Evolutionary conservation across 2,329 filamentous ascomycete species (phyloP), one percentile per base, ranked within the genome.

Genomic region (Colletotrichum brevisporum): DNA sequence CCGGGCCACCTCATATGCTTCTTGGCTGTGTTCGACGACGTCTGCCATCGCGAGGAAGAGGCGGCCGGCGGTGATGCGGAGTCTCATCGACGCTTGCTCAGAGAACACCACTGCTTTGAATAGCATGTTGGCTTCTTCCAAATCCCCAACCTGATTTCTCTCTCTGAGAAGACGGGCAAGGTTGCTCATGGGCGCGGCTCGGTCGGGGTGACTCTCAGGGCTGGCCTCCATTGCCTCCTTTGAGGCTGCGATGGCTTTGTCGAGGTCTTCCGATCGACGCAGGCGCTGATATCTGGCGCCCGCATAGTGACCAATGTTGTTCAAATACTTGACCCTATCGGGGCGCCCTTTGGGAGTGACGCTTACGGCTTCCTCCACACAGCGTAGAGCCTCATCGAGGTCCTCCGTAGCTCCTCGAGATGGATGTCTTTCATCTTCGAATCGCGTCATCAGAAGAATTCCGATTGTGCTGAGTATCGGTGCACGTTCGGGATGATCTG

Each of bases 311-410:
- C 51, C 45, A 52, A 31, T 12, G 50, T 52, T 52, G 12, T 56
- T 50, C n/a, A 67, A 13, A 24, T 50, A 41, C 16, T 6, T 41
- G 6, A 27, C 18, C 45, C 50, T 39, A 48, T 41, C 36, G 55
- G 62, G 16, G 31, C 41, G 39, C 43, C 50, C 43, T 67, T 51
- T 53, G 31, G 59, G 53, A 3, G 53, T 56, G 36, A 36, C 53
- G 1, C 16, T 3, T 3, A 56, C 31, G 13, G 53, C 53, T 13
- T 56, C 16, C 5, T 15, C 43, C 9, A n/a, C 12, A 8, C n/a
- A 15, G 12, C 4, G 5, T 24, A 56, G 15, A 4, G 53, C 53
- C n/a, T 56, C 53, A 13, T 56, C 53, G 5, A 56, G 16, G 24
- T 56, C 53, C 36, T 26, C 53, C 18, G 21, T 56, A 6, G 16